These are phyloP conservation scores for Myxozyma vanderwaltii DNA, from an alignment of 805 yeast genomes.

Conservation along the genomic window DNA sequence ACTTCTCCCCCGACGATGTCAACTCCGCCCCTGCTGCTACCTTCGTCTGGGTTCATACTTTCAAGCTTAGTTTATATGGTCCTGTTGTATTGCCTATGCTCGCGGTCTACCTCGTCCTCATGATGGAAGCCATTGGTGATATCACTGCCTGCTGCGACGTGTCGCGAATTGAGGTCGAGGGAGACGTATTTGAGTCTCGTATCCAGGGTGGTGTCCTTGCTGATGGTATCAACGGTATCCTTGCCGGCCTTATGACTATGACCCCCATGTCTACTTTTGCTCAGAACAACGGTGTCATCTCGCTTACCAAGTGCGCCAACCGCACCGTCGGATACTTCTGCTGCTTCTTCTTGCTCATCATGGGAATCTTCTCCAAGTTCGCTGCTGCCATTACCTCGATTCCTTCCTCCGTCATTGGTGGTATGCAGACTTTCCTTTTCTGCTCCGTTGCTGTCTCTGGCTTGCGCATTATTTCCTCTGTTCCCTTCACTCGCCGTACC, in stretches of 20 bases:
- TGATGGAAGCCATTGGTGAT: constrained; percentile 95
- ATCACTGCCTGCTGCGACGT: constrained; percentile 94
- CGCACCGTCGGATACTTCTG: constrained; percentile 79
- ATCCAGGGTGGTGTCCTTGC: constrained; percentile 92
- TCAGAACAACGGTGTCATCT: constrained; percentile 92
- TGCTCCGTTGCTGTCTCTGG: constrained; percentile 78
- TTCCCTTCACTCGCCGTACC: constrained; percentile 66
- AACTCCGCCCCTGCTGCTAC: constrained; percentile 77
- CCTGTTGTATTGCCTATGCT: constrained; percentile 84
- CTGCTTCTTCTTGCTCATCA: constrained; percentile 73
- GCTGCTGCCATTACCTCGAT: constrained; percentile 82
- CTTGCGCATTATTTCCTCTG: constrained; percentile 59
- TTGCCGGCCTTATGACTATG: constrained; percentile 76
- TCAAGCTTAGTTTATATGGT: constrained; percentile 72
- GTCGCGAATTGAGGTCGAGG: constrained; percentile 80
- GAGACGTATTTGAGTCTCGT: constrained; percentile 76
- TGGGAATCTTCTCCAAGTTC: constrained; percentile 87
- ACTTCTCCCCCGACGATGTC: constrained; percentile 62
- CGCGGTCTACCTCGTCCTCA: constrained; percentile 76
- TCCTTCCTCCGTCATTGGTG: constrained; percentile 80
- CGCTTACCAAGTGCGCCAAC: constrained; percentile 88
- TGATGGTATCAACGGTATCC: constrained; percentile 78
- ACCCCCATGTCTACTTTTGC: constrained; percentile 95
- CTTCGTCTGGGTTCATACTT: constrained; percentile 86
- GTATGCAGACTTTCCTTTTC: constrained; percentile 80